Evolutionary conservation across 805 yeast genomes (phyloP).

Genomic region (Pichia thaimueangensis): DNA sequence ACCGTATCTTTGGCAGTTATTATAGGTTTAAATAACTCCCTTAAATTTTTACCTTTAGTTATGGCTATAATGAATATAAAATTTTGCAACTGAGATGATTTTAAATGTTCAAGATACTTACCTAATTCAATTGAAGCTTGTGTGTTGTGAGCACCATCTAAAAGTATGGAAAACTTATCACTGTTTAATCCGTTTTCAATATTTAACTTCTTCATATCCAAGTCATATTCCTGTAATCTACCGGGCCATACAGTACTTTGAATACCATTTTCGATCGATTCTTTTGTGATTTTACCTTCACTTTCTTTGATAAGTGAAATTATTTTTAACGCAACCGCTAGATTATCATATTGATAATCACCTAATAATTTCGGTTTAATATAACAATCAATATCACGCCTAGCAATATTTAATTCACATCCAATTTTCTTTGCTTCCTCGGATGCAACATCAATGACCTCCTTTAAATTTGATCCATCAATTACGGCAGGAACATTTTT

Average conservation of each 20-base stretch:
- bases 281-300: slow-evolving; percentile 13
- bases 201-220: slow-evolving; percentile 18
- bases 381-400: slow-evolving; percentile 1
- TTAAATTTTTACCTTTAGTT: slow-evolving; percentile 63
- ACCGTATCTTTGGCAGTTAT: slow-evolving; percentile 44
- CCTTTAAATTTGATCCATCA: slow-evolving; percentile 57
- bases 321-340: slow-evolving; percentile 60
- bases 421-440: slow-evolving; percentile 30
- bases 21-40: slow-evolving; percentile 47
- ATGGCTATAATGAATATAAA: slow-evolving; percentile 64
- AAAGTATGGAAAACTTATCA: slow-evolving; percentile 39
- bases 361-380: slow-evolving; percentile 57
- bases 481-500: slow-evolving; percentile 53
- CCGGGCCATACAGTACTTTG: slow-evolving; percentile 74
- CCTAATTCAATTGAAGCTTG: slow-evolving; percentile 74
- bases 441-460: slow-evolving; percentile 43
- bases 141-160: slow-evolving; percentile 93
- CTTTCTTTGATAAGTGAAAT: slow-evolving; percentile 32
- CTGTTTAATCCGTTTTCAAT: slow-evolving; percentile 10
- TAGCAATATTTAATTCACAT: slow-evolving; percentile 24
- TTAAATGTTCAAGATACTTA: slow-evolving; percentile 37
- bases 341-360: slow-evolving; percentile 62
- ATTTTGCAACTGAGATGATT: slow-evolving; percentile 11
- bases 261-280: slow-evolving; percentile 45
- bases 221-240: slow-evolving; percentile 52